These are phyloP conservation scores for Pseudonectria buxi DNA, from an alignment of 2,329 filamentous ascomycete species.

Conservation along the genomic window DNA sequence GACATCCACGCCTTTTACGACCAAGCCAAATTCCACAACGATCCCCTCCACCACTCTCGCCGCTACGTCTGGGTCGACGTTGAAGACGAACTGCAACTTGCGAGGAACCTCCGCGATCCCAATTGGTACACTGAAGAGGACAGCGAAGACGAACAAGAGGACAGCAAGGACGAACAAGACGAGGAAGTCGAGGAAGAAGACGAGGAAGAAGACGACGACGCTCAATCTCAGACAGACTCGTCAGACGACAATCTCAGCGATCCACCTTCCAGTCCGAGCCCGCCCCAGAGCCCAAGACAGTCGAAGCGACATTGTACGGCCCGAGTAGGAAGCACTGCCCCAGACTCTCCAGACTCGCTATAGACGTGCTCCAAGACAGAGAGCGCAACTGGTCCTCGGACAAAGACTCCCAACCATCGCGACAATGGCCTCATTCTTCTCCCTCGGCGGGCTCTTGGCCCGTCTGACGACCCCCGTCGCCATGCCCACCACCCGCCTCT, in stretches of 20 bases:
- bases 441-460: conserved; percentile 26
- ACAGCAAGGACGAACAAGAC: too few relatives aligned
- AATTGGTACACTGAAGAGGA: not conserved
- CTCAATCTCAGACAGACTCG: not conserved
- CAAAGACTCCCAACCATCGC: conserved; percentile 4
- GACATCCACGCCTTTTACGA: conserved; percentile 14
- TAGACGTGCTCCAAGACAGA: too few relatives aligned
- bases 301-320: too few relatives aligned
- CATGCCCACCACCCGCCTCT: conserved; percentile 17
- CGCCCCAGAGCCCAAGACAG: too few relatives aligned
- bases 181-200: too few relatives aligned
- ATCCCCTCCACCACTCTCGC: conserved; percentile 8
- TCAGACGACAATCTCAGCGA: not conserved
- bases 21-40: conserved; percentile 4
- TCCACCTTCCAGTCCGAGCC: not conserved
- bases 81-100: conserved; percentile 1
- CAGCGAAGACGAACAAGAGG: not conserved
- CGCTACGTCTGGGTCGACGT: conserved; percentile 6
- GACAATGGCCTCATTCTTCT: conserved; percentile 23
- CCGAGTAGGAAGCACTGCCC: too few relatives aligned
- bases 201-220: too few relatives aligned
- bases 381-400: too few relatives aligned
- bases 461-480: conserved; percentile 10
- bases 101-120: not conserved
- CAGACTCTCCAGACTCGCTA: too few relatives aligned